These are phyloP conservation scores for Fraxinus nigra DNA, from an alignment of 305 asterid genomes.

Conservation along the genomic window DNA sequence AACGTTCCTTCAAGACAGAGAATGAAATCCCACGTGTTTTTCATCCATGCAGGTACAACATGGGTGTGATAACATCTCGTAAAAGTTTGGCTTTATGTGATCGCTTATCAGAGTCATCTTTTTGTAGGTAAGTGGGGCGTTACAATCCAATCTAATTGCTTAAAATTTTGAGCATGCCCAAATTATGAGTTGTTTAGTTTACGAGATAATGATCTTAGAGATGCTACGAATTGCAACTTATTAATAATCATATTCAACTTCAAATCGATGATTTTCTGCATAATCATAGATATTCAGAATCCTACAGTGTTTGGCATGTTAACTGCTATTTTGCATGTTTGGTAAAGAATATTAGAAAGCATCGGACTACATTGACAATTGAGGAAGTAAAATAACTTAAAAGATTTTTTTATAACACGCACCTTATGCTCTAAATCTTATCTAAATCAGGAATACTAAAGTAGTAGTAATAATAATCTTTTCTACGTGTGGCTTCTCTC, in stretches of 20 bases:
- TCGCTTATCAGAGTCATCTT: slow-evolving; percentile 70
- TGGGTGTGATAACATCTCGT: slow-evolving; percentile 88
- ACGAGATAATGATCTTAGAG: neutral
- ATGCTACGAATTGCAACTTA: neutral
- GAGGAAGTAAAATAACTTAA: neutral
- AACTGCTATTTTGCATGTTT: neutral
- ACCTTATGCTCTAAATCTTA: neutral
- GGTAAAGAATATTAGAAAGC: neutral
- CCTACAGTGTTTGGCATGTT: neutral
- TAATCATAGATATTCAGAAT: neutral
- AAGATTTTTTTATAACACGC: neutral
- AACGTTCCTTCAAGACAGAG: neutral
- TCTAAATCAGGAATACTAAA: neutral
- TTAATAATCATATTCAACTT: neutral
- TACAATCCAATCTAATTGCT: neutral
- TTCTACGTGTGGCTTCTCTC: neutral
- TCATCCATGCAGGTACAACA: slow-evolving; percentile 66
- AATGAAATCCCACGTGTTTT: neutral
- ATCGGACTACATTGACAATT: neutral
- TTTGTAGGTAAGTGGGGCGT: slow-evolving; percentile 64
- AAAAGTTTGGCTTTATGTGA: slow-evolving; percentile 88
- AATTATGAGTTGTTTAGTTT: neutral
- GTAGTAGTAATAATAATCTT: neutral
- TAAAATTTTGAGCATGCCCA: neutral
- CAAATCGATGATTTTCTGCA: neutral